These are phyloP conservation scores for Nakazawaea anatomiae DNA, from an alignment of 805 yeast genomes.

Conservation along the genomic window DNA sequence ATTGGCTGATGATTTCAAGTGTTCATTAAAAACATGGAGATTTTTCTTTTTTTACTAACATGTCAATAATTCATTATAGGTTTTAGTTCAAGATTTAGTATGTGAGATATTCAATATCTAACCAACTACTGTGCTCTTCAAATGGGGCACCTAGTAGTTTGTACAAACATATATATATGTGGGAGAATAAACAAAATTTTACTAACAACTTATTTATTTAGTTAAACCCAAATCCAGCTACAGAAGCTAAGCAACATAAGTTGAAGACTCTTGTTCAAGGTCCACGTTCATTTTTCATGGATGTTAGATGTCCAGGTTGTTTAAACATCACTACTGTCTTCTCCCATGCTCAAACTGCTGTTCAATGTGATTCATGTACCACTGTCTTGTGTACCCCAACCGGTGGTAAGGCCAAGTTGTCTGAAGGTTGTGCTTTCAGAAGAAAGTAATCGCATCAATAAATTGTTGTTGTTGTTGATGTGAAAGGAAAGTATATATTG, in stretches of 20 bases:
- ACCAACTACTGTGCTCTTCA: no score
- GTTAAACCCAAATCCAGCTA: conserved; percentile 85
- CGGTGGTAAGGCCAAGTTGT: conserved; percentile 95
- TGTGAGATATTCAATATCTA: not conserved
- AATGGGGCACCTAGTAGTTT: no score
- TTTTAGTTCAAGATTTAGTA: conserved; percentile 10
- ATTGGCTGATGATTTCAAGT: not conserved
- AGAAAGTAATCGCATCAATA: conserved; percentile 55
- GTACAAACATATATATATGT: not conserved
- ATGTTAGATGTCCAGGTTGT: conserved; percentile 95
- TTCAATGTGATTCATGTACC: conserved; percentile 90
- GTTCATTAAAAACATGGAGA: not conserved
- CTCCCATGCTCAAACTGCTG: conserved; percentile 97
- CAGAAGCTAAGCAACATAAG: conserved; percentile 89
- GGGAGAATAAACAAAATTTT: not conserved
- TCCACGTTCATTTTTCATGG: conserved; percentile 95
- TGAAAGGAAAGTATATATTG: no score
- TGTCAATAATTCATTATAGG: not conserved
- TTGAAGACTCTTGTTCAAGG: conserved; percentile 85
- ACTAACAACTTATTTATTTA: not conserved
- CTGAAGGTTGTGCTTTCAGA: conserved; percentile 96
- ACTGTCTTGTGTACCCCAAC: conserved; percentile 92
- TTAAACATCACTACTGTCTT: conserved; percentile 91
- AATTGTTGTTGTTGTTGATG: no score
- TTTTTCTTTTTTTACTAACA: not conserved